Evolutionary conservation across 1,284 basidiomycete species (phyloP).

Genomic region (Irpex rosettiformis): DNA sequence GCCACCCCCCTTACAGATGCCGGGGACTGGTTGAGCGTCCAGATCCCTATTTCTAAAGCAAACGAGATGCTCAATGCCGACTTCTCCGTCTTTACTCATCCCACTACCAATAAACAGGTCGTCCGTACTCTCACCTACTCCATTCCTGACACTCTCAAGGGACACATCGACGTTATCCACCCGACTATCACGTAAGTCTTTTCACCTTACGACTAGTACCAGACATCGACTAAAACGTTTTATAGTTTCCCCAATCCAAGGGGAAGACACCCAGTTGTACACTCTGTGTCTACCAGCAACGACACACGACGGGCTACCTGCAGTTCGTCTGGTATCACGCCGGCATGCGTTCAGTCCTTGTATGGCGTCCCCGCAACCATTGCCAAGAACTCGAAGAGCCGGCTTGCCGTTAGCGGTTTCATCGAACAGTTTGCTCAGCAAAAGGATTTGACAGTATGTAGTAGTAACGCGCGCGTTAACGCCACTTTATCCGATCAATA

Average conservation of each 20-base stretch:
- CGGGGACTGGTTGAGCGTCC: constrained; percentile 39
- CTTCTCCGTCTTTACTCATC: constrained; percentile 36
- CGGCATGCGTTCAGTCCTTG: constrained; percentile 48
- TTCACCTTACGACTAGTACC: not conserved
- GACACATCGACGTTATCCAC: constrained; percentile 36
- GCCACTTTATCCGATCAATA: not conserved
- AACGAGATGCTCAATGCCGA: constrained; percentile 37
- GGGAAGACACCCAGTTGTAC: constrained; percentile 16
- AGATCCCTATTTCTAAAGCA: constrained; percentile 35
- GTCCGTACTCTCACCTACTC: constrained; percentile 41
- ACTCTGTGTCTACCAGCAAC: constrained; percentile 8
- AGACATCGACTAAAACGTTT: not conserved
- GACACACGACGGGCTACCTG: constrained; percentile 2
- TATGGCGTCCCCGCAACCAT: constrained; percentile 50
- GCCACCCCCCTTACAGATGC: constrained; percentile 28
- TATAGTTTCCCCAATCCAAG: constrained; percentile 16
- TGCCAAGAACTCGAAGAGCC: constrained; percentile 38
- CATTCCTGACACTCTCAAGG: constrained; percentile 33
- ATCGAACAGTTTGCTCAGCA: constrained; percentile 50
- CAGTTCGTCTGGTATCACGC: constrained; percentile 46
- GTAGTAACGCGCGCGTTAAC: not conserved
- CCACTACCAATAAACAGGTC: constrained; percentile 26
- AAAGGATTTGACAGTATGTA: constrained; percentile 39
- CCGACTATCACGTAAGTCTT: constrained; percentile 32
- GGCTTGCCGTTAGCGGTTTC: constrained; percentile 55